Base-by-base conservation (phyloP, 139 green algal species). In the Chlorella sp. region DNA sequence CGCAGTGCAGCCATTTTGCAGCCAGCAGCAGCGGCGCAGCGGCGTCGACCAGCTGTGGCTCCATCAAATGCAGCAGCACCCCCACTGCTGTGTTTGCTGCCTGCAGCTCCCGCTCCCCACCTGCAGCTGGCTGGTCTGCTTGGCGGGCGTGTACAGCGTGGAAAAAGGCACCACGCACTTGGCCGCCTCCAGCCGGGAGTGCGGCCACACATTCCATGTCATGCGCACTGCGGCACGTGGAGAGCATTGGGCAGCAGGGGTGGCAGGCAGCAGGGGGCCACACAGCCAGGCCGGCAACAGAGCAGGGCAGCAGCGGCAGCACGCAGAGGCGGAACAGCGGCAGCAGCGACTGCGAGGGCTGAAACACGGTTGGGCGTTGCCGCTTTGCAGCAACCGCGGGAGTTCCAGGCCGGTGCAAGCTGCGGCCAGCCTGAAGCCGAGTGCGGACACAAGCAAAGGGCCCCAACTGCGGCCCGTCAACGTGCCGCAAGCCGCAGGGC, bases 201-300 rank as follows among this genome's bases (percentile, higher is more conserved):
- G 93, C 1, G 98, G 98, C 98, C 98, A 99, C 2, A 99, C 88
- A 89, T 99, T 99, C 94, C 94, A 99, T 17, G 93, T 93, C 78
- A 99, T 86, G 1, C 96, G 93, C 12, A 98, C 90, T 51, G 78
- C 76, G 73, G 25, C 44, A 51, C 44, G 44, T 51, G 44, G 7
- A 51, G 44, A 9, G 44, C 44, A 6, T 51, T 51, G 9, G 44
- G 44, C 26, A n/a, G 28, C 72, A 65, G 71, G n/a, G 21, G 28
- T 7, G 44, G 44, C 7, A 7, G 44, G 7, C 7, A 55, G 71
- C 41, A 39, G 41, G 26, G n/a, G n/a, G n/a, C n/a, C n/a, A n/a
- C n/a, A n/a, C n/a, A n/a, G n/a, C n/a, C n/a, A n/a, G n/a, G n/a
- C n/a, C n/a, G n/a, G n/a, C n/a, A n/a, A n/a, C n/a, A n/a, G n/a